Percentiles rank a stretch among this genome's conserved stretches.
phyloP scores from a whole-genome alignment of 352 stramenopile genomes.

The Hyaloperonospora brassicae region DNA sequence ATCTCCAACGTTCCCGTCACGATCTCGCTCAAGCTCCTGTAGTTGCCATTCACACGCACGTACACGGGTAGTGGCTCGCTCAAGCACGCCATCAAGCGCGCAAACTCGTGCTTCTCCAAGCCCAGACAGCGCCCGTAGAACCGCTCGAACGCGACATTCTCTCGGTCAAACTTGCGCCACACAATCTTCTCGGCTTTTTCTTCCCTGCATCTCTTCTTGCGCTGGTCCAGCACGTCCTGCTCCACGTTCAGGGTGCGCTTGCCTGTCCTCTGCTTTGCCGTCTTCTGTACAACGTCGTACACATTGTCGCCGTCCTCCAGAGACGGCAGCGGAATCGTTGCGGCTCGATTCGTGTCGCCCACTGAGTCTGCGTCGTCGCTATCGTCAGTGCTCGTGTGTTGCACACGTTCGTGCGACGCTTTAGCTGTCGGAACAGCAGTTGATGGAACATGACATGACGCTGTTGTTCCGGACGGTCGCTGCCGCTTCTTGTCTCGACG shows the following conservation, averaged over 20 bases:
- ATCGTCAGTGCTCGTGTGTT: slow-evolving; percentile 26
- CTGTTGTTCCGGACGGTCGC: slow-evolving; percentile 9
- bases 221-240: slow-evolving; percentile 43
- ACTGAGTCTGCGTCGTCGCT: slow-evolving; percentile 46
- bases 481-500: slow-evolving; percentile 40
- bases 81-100: slow-evolving; percentile 71
- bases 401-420: slow-evolving; percentile 7
- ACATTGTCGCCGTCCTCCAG: slow-evolving; percentile 53
- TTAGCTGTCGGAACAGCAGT: neutral
- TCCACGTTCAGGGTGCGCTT: slow-evolving; percentile 46
- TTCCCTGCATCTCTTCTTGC: slow-evolving; percentile 54
- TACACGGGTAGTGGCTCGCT: slow-evolving; percentile 69
- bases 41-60: slow-evolving; percentile 85
- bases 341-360: slow-evolving; percentile 23
- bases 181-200: slow-evolving; percentile 79
- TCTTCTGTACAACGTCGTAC: slow-evolving; percentile 54
- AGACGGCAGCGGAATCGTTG: slow-evolving; percentile 50
- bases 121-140: slow-evolving; percentile 79
- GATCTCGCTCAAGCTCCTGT: slow-evolving; percentile 71
- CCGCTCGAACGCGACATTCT: slow-evolving; percentile 71
- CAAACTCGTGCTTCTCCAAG: slow-evolving; percentile 65
- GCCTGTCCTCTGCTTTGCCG: slow-evolving; percentile 25
- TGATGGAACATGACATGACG: neutral
- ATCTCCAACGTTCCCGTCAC: slow-evolving; percentile 62
- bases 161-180: slow-evolving; percentile 81